Evolutionary conservation across 345 rosid species (phyloP).

Genomic region (Litchi chinensis): DNA sequence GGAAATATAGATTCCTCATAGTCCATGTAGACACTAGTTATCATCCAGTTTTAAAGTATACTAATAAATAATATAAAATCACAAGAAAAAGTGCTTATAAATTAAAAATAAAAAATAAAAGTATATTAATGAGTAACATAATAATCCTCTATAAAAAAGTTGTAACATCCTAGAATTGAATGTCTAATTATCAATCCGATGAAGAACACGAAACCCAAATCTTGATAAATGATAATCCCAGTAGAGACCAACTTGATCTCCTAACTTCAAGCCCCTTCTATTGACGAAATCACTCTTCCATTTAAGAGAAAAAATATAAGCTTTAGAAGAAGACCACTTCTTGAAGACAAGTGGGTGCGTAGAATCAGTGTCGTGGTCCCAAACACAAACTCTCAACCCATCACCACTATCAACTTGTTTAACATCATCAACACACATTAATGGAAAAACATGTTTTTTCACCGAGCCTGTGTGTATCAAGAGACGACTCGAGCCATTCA

Average conservation of each 20-base stretch:
- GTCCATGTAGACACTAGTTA: constrained; percentile 94
- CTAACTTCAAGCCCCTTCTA: neutral
- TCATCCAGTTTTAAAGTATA: constrained; percentile 53
- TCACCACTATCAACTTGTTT: no score
- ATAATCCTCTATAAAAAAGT: no score
- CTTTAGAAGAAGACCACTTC: neutral
- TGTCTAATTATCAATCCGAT: no score
- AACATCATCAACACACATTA: no score
- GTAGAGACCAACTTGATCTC: neutral
- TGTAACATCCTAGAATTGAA: no score
- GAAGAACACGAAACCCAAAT: neutral
- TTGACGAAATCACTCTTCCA: neutral
- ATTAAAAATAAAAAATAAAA: no score
- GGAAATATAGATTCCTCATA: constrained; percentile 71
- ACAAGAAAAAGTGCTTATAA: no score
- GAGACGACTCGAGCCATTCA: neutral
- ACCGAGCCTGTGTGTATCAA: neutral
- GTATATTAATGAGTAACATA: no score
- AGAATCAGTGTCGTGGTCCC: neutral
- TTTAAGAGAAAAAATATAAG: neutral
- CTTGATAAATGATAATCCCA: neutral
- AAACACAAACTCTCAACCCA: no score
- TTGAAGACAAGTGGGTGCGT: no score
- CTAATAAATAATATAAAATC: no score
- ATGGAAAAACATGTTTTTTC: no score